Percentiles rank a stretch among this genome's conserved stretches.
Conservation (phyloP, 1,139 yeast species). For the Debaryomyces subglobosus region DNA sequence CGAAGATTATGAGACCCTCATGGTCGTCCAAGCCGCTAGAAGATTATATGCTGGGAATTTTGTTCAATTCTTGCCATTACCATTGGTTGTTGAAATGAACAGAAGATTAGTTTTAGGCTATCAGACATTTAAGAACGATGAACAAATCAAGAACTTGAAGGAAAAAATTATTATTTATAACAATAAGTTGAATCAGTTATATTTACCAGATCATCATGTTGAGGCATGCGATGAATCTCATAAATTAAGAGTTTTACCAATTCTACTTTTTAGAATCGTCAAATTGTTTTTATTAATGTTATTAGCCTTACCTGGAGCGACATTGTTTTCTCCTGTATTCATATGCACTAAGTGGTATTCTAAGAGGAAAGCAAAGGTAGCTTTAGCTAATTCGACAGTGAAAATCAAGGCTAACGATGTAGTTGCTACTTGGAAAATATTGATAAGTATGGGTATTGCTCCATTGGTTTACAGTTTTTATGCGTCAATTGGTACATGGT, state of each 20-base stretch:
- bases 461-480: slow-evolving; percentile 83
- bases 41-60: slow-evolving; percentile 81
- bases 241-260: slow-evolving; percentile 48
- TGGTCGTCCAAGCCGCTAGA: slow-evolving; percentile 92
- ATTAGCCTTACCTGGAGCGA: slow-evolving; percentile 81
- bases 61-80: slow-evolving; percentile 71
- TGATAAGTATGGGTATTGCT: slow-evolving; percentile 86
- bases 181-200: slow-evolving; percentile 62
- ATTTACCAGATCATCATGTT: slow-evolving; percentile 89
- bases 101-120: slow-evolving; percentile 83
- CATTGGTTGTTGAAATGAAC: slow-evolving; percentile 86
- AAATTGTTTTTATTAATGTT: slow-evolving; percentile 57
- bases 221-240: slow-evolving; percentile 58
- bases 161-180: slow-evolving; percentile 71
- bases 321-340: slow-evolving; percentile 86
- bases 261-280: slow-evolving; percentile 54
- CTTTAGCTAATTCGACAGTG: slow-evolving; percentile 86
- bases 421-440: slow-evolving; percentile 92
- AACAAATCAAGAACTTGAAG: slow-evolving; percentile 63
- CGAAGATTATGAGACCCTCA: slow-evolving; percentile 88
- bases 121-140: slow-evolving; percentile 70
- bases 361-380: slow-evolving; percentile 69
- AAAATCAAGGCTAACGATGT: slow-evolving; percentile 92
- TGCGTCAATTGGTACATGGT: slow-evolving; percentile 65
- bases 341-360: slow-evolving; percentile 76